phyloP scores from a whole-genome alignment of 352 stramenopile genomes.

The Pythium folliculosum region DNA sequence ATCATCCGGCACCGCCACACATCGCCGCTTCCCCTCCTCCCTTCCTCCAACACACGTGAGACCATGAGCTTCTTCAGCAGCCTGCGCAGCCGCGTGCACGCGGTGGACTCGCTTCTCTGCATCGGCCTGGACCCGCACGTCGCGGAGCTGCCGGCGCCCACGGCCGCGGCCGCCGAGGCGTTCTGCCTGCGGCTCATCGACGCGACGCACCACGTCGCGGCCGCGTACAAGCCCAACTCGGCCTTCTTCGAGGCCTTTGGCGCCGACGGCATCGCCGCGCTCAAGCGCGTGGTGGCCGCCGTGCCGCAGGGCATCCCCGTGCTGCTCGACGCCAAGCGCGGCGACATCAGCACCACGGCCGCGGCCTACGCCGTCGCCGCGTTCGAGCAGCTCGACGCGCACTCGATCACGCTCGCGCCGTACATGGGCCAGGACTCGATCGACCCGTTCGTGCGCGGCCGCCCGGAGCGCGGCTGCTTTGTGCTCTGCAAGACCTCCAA shows the following conservation, averaged over 20 bases:
- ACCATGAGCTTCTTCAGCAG: slow-evolving; percentile 87
- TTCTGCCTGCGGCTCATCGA: slow-evolving; percentile 97
- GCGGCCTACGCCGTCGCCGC: slow-evolving; percentile 94
- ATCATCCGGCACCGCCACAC: slow-evolving; percentile 15
- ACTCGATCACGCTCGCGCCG: slow-evolving; percentile 96
- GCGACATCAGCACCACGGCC: slow-evolving; percentile 98
- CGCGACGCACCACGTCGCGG: slow-evolving; percentile 91
- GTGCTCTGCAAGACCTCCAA: slow-evolving; percentile 99
- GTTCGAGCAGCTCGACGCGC: slow-evolving; percentile 92
- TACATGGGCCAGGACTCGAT: slow-evolving; percentile 99
- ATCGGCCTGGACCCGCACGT: slow-evolving; percentile 97
- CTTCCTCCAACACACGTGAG: not conserved
- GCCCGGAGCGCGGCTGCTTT: slow-evolving; percentile 92
- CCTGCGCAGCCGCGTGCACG: slow-evolving; percentile 84
- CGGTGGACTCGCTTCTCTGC: slow-evolving; percentile 96
- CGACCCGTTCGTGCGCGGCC: slow-evolving; percentile 92
- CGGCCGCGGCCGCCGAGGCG: slow-evolving; percentile 87
- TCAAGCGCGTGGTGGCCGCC: slow-evolving; percentile 90
- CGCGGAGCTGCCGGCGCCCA: slow-evolving; percentile 72
- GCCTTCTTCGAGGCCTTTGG: slow-evolving; percentile 98
- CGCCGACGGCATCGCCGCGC: slow-evolving; percentile 83
- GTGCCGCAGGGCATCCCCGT: slow-evolving; percentile 94
- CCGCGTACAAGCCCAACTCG: slow-evolving; percentile 99
- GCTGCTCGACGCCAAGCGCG: slow-evolving; percentile 97
- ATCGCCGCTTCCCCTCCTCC: not conserved